Base-by-base conservation (phyloP, 768 basidiomycete species). In the Naganishia antarctica region DNA sequence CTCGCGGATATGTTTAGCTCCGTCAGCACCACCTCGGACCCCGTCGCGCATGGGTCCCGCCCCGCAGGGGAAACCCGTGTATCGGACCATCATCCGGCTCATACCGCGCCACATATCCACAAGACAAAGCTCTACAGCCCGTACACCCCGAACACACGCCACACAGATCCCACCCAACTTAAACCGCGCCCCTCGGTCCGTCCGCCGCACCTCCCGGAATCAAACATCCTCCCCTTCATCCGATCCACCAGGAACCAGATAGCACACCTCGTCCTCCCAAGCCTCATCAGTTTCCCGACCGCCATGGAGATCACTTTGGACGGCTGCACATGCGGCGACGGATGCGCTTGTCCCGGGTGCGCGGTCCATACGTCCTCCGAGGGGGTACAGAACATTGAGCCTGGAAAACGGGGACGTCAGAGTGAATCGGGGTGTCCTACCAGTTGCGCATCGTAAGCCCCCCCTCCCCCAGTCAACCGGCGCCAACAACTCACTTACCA, bases 41-140 rank as follows among this genome's bases (percentile, higher is more conserved):
- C 59, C 37, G 34, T 8, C 18, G 11, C 53, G 29, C 29, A 51
- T 31, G 34, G 29, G 13, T 51, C 50, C 4, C 50, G 50, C 50
- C n/a, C n/a, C n/a, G n/a, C n/a, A n/a, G n/a, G 41, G 15, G 45
- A 60, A 4, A 23, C 63, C 45, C n/a, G n/a, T n/a, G n/a, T n/a
- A n/a, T n/a, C n/a, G n/a, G n/a, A n/a, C n/a, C 75, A 74, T 46
- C 76, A 74, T 64, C 77, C 76, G 13, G 68, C 71, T 2, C 76
- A 75, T 53, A 74, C 74, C 1, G 71, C 70, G 23, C 70, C 68
- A 23, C 74, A 76, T 48, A 72, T 75, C 11, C 77, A 77, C 70
- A 77, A 77, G 64, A 74, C 77, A 13, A 74, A 73, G 57, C 69
- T 77, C 11, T 78, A 74, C 60, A 74, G 70, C 12, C 77, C 77